Conservation (phyloP, 2,329 filamentous ascomycete genomes). For the Apiospora koreana region DNA sequence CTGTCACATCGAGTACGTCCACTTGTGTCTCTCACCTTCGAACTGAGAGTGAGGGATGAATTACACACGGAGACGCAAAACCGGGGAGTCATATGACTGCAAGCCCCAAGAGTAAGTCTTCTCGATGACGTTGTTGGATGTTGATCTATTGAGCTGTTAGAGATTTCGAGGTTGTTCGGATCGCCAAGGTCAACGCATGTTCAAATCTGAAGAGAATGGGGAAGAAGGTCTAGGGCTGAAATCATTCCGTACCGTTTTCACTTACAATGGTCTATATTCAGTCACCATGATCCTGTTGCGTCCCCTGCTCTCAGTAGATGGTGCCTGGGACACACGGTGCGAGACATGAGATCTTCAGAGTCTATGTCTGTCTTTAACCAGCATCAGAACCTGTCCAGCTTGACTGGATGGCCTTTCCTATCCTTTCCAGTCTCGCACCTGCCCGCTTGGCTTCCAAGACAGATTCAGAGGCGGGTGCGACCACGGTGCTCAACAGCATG, state of each 20-base stretch:
- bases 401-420: constrained; percentile 56
- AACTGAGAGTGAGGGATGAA: no score
- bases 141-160: no score
- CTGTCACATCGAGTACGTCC: neutral
- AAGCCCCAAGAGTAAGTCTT: neutral
- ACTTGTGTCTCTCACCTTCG: neutral
- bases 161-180: neutral
- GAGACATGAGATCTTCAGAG: neutral
- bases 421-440: constrained; percentile 52
- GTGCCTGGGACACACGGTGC: neutral
- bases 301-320: neutral
- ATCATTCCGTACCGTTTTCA: neutral
- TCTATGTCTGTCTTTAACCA: neutral
- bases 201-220: neutral
- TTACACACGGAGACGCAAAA: neutral
- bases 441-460: constrained; percentile 53
- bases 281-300: neutral
- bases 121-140: neutral
- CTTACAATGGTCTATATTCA: neutral
- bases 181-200: neutral
- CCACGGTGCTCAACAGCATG: constrained; percentile 55
- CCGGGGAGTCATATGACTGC: neutral
- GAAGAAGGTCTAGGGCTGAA: neutral
- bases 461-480: constrained; percentile 50
- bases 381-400: constrained; percentile 41